Conservation (phyloP, 805 yeast genomes). For the Ogataea nakhonphanomensis region DNA sequence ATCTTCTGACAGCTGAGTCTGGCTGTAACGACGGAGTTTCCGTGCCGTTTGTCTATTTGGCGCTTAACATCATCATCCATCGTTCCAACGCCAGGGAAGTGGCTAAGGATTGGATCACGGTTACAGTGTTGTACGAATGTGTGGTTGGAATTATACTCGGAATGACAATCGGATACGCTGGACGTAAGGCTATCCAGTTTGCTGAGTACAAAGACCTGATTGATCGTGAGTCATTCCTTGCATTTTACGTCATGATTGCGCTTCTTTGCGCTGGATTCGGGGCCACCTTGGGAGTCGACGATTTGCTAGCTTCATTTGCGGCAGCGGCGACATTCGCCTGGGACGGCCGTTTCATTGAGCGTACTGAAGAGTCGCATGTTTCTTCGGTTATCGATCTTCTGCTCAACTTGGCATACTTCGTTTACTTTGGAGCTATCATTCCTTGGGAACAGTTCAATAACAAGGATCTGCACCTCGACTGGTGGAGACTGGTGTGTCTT, state of each 20-base stretch:
- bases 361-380: conserved; percentile 58
- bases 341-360: conserved; percentile 64
- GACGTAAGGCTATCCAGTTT: conserved; percentile 48
- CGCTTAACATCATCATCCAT: conserved; percentile 51
- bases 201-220: conserved; percentile 52
- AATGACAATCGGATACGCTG: conserved; percentile 46
- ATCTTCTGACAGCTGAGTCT: conserved; percentile 64
- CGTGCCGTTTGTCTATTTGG: conserved; percentile 63
- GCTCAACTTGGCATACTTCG: conserved; percentile 62
- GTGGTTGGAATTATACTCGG: conserved; percentile 54
- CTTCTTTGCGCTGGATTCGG: conserved; percentile 60
- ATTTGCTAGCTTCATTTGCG: conserved; percentile 65
- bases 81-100: conserved; percentile 47
- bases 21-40: conserved; percentile 77
- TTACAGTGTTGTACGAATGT: conserved; percentile 62
- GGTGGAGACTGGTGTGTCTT: conserved; percentile 51
- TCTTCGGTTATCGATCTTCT: conserved; percentile 64
- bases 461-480: conserved; percentile 40
- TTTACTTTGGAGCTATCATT: conserved; percentile 65
- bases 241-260: conserved; percentile 50
- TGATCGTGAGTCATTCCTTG: conserved; percentile 60
- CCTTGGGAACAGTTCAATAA: conserved; percentile 66
- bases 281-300: conserved; percentile 66
- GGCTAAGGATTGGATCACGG: conserved; percentile 59
- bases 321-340: conserved; percentile 74